phyloP scores from a whole-genome alignment of 345 rosid genomes.

The Syzygium grande region DNA sequence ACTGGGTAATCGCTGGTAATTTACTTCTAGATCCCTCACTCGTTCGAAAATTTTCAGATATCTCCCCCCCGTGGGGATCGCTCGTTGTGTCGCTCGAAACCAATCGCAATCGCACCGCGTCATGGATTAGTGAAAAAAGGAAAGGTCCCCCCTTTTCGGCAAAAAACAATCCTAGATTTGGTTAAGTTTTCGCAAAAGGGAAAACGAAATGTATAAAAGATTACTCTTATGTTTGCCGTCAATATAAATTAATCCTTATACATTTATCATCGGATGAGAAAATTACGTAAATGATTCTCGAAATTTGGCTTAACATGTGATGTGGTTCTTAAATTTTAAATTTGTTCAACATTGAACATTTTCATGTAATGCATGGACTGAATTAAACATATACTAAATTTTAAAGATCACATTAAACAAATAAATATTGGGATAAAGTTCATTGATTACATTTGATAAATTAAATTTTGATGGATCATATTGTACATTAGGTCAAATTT shows the following conservation, averaged over 20 bases:
- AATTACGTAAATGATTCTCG: too few species aligned
- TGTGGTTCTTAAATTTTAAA: too few species aligned
- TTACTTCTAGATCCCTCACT: background rate
- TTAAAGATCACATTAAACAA: too few species aligned
- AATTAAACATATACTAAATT: too few species aligned
- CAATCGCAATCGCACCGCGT: background rate
- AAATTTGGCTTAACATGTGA: rapidly evolving
- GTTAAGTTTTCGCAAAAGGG: background rate
- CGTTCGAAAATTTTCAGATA: background rate
- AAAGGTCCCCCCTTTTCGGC: background rate
- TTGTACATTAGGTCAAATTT: too few species aligned
- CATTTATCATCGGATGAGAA: background rate
- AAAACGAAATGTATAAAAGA: background rate
- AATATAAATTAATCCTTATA: background rate
- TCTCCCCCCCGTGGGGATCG: background rate
- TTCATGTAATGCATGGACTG: too few species aligned
- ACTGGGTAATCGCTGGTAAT: background rate
- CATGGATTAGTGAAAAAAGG: background rate
- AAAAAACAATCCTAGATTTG: background rate
- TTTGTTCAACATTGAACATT: too few species aligned
- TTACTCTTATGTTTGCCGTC: background rate
- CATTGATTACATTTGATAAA: too few species aligned
- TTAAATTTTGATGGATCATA: too few species aligned
- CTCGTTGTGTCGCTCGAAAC: background rate
- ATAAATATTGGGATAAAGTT: too few species aligned